Evolutionary conservation across 495 filamentous ascomycete genomes (phyloP), one percentile per base, ranked within the genome.

Genomic region (Xylaria intraflava): DNA sequence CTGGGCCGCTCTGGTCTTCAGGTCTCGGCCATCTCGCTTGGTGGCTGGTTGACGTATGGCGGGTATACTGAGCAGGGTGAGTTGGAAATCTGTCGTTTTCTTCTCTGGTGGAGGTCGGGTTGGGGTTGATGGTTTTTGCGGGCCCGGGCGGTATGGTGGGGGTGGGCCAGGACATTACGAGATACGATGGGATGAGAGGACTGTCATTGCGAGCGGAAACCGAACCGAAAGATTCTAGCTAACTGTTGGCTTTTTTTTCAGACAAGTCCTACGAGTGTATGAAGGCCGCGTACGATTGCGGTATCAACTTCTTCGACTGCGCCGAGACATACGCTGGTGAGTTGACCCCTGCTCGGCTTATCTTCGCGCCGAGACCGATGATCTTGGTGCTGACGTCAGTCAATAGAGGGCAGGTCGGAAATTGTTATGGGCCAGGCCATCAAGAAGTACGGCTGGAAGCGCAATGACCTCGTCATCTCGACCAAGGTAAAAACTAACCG

Each of bases 381-480:
- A 44, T 9, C 20, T 6, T 2, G 11, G 17, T 23, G 49, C 55
- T 63, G 16, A 63, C 20, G 1, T 17, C 30, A 35, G 4, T 10
- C 14, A 2, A 43, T 22, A 66, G 63, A 11, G 0, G 88, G 88
- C 49, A 77, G 86, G 58, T 85, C 80, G 14, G 88, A 92, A 66
- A 65, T 80, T 44, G 81, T 88, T 38, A 88, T 91, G 81, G 88
- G 88, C 16, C 64, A 79, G 56, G 86, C 85, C 1, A 86, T 82
- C 62, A 78, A 73, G 68, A 76, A 79, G 62, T 85, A 78, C 54
- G 78, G 71, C 46, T 87, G 89, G 89, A 86, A 86, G 58, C 77
- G 88, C 36, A 87, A 86, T 65, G 88, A 93, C 67, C 71, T 91
- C 31, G 89, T 94, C 24, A 83, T 94, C 59, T 88, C 83, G 40